Base-by-base conservation (phyloP, 225 moss, liverwort and hornwort species). In the Neckera pumila region DNA sequence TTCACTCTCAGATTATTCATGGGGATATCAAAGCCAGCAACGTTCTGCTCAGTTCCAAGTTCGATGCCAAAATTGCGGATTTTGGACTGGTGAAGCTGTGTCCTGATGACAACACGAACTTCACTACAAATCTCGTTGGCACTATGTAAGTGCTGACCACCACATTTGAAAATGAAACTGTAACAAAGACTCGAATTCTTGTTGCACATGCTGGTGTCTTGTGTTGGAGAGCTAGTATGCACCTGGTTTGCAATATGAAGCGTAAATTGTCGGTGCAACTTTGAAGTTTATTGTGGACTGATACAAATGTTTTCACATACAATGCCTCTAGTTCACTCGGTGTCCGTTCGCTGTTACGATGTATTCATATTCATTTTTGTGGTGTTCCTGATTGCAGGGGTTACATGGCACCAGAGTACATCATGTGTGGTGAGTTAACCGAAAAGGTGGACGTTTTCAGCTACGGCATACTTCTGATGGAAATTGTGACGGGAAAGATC, bases 1-100 rank as follows among this genome's bases (percentile, higher is more conserved):
- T 86, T 27, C 87, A 88, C 51, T 86, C 91, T 84, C 92, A 89
- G 40, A 93, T 92, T 15, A 86, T 94, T 51, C 94, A 94, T 28
- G 88, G 94, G 69, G 92, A 94, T 54, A 92, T 94, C 9, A 94
- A 94, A 89, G 93, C 94, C 65, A 93, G 92, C 84, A 94, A 94
- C 84, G 87, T 94, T 72, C 91, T 94, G 54, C 69, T 94, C n/a
- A 90, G 93, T 66, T 75, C 87, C 62, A 91, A 92, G 83, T 89
- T 93, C 9, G 89, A 90, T 73, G 92, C 93, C 87, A 93, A 94
- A 77, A 91, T 94, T 88, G 86, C 92, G 40, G 94, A 94, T 85
- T 94, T 91, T 66, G 93, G 94, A 84, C 83, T 94, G 5, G 88
- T 93, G 58, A 93, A 90, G 82, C 88, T 94, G 61, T 94, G 92